phyloP scores from a whole-genome alignment of 805 yeast genomes.

The Teunomyces stri region DNA sequence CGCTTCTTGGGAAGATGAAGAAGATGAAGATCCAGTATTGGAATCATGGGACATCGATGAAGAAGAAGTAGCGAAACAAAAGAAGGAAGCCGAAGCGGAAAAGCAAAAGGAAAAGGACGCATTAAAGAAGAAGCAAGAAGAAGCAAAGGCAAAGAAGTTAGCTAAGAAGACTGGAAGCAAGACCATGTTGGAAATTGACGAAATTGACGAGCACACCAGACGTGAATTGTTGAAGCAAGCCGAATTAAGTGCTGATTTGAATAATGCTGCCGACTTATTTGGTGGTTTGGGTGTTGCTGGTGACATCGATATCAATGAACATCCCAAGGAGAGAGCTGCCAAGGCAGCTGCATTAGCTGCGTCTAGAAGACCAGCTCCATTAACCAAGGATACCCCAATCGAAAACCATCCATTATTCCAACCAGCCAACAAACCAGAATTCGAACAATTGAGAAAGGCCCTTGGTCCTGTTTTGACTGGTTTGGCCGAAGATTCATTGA shows the following conservation, averaged over 20 bases:
- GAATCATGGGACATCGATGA: constrained; percentile 89
- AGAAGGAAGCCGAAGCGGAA: constrained; percentile 41
- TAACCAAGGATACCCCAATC: constrained; percentile 59
- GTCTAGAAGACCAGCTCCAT: constrained; percentile 31
- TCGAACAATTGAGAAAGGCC: constrained; percentile 67
- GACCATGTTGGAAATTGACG: constrained; percentile 56
- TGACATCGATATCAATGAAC: constrained; percentile 43
- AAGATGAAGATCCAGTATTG: constrained; percentile 68
- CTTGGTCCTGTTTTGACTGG: constrained; percentile 58
- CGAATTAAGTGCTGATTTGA: constrained; percentile 80
- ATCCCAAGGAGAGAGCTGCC: constrained; percentile 51
- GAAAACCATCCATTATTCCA: constrained; percentile 79
- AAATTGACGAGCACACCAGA: constrained; percentile 71
- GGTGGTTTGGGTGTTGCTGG: constrained; percentile 63
- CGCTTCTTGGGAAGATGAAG: constrained; percentile 82
- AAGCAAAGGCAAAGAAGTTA: constrained; percentile 48
- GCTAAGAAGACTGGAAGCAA: constrained; percentile 38
- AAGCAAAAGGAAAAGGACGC: constrained; percentile 44
- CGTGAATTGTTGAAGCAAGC: constrained; percentile 73
- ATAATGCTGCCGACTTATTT: constrained; percentile 89
- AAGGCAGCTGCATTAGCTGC: constrained; percentile 40
- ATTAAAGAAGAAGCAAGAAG: constrained; percentile 39
- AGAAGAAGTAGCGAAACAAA: constrained; percentile 60
- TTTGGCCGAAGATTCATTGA: constrained; percentile 57
- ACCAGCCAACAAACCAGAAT: constrained; percentile 78